phyloP scores from a whole-genome alignment of 306 rosid species.

The Castanea crenata region DNA sequence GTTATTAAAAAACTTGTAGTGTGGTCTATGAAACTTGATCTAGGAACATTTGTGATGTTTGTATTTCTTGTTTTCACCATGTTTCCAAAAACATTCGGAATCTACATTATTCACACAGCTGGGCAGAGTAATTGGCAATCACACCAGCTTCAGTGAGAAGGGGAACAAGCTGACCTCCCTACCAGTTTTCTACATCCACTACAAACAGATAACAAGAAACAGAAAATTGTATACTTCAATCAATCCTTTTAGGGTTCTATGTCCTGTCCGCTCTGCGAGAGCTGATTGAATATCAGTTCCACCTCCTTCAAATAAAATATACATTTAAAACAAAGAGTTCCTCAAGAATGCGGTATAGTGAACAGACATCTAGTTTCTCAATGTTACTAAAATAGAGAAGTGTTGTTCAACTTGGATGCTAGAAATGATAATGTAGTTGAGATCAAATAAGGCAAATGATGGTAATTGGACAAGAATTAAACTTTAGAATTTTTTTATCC shows the following conservation, averaged over 20 bases:
- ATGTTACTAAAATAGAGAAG: not conserved
- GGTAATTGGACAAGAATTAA: not conserved
- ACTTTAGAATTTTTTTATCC: not conserved
- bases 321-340: not conserved
- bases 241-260: conserved; percentile 27
- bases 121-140: conserved; percentile 42
- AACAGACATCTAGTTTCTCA: not conserved
- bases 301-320: conserved; percentile 36
- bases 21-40: too few relatives aligned
- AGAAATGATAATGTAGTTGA: not conserved
- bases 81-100: not conserved
- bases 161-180: conserved; percentile 52
- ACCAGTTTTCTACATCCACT: conserved; percentile 62
- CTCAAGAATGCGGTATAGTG: not conserved
- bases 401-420: not conserved
- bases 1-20: not conserved
- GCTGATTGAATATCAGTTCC: conserved; percentile 64
- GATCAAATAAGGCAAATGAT: not conserved
- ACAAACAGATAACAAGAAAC: conserved; percentile 21
- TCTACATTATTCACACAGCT: conserved; percentile 22
- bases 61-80: not conserved
- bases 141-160: conserved; percentile 76
- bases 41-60: not conserved
- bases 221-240: not conserved
- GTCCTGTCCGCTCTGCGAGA: conserved; percentile 50